Evolutionary conservation across 208 protist species (phyloP).

Genomic region (Herpetomonas tarakana): DNA sequence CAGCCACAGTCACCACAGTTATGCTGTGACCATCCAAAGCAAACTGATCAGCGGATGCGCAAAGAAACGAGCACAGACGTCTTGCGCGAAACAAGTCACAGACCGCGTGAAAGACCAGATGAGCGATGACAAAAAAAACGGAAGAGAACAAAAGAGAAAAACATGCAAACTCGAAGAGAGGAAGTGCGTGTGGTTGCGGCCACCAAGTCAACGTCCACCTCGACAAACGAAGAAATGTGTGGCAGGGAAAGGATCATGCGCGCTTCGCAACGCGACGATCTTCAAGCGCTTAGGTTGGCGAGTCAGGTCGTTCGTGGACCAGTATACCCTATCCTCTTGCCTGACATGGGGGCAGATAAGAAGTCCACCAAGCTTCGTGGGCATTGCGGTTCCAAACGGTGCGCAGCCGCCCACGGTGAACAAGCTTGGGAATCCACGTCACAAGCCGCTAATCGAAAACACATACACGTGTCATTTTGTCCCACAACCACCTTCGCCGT

Average conservation of each 20-base stretch:
- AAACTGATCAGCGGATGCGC: no score
- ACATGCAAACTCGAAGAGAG: neutral
- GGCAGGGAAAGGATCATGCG: neutral
- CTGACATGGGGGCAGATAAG: neutral
- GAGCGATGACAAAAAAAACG: no score
- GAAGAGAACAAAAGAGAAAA: conserved; percentile 5
- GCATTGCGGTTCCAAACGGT: neutral
- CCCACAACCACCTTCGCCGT: no score
- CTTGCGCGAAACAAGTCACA: no score
- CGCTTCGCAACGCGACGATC: no score
- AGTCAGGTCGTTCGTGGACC: neutral
- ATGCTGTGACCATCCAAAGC: no score
- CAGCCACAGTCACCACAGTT: no score
- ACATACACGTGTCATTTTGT: neutral
- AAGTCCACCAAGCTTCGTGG: neutral
- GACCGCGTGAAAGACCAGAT: no score
- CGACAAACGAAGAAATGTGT: neutral
- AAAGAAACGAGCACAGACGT: no score
- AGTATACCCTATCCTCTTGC: neutral
- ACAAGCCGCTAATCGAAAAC: neutral
- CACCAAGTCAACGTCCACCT: no score
- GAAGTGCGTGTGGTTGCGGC: no score
- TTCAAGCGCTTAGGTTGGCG: no score
- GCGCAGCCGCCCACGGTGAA: neutral
- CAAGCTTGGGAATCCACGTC: neutral